Conservation (phyloP, 106 monocot species). For the Narthecium ossifragum region DNA sequence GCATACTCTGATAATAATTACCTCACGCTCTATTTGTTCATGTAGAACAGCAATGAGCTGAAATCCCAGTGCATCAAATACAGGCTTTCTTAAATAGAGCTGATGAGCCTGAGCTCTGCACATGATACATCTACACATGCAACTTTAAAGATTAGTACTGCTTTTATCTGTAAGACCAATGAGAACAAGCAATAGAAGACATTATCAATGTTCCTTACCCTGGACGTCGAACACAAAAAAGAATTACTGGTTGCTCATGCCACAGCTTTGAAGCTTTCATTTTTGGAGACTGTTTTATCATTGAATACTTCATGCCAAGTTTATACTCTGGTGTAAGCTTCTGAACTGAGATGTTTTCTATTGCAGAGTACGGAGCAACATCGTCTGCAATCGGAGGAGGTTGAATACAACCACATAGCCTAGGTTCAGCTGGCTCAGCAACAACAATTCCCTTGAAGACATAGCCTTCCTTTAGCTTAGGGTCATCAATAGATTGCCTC, state of each 20-base stretch:
- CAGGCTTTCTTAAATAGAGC: conserved; percentile 30
- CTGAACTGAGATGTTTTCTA: conserved; percentile 30
- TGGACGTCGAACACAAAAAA: conserved; percentile 33
- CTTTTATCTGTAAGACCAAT: not conserved
- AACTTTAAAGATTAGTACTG: not conserved
- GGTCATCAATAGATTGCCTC: conserved; percentile 10
- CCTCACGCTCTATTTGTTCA: conserved; percentile 34
- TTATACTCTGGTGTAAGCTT: conserved; percentile 35
- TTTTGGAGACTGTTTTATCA: conserved; percentile 12
- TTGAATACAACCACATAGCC: conserved; percentile 24
- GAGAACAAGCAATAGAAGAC: not conserved
- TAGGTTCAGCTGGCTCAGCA: conserved; percentile 18
- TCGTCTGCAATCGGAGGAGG: conserved; percentile 18
- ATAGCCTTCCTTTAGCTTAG: conserved; percentile 20
- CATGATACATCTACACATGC: conserved; percentile 30
- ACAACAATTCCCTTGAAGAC: conserved; percentile 36
- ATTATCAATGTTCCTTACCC: conserved; percentile 18
- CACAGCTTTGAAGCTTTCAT: conserved; percentile 38
- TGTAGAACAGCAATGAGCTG: conserved; percentile 37
- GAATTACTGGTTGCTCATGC: conserved; percentile 26
- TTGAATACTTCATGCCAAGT: conserved; percentile 14
- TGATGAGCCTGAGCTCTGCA: conserved; percentile 43
- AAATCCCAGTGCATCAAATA: conserved; percentile 39
- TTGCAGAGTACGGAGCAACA: conserved; percentile 24
- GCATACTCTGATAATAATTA: not conserved